phyloP scores from a whole-genome alignment of 352 stramenopile species.

The Phytophthora pseudosyringae region DNA sequence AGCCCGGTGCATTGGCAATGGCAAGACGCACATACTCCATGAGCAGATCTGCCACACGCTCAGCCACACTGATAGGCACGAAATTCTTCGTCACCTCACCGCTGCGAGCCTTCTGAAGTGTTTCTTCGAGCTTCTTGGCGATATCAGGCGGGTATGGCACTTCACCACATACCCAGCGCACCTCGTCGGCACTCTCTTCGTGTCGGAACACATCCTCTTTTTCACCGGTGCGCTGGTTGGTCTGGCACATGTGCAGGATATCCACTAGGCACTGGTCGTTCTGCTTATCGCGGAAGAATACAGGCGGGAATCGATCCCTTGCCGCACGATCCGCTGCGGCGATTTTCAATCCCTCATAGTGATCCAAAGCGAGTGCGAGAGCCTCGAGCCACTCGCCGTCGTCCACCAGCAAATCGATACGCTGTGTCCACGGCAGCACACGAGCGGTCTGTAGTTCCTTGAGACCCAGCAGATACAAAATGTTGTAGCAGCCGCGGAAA shows the following conservation, averaged over 20 bases:
- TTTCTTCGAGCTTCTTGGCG: conserved; percentile 86
- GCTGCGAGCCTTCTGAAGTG: conserved; percentile 82
- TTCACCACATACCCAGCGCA: conserved; percentile 85
- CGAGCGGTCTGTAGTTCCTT: conserved; percentile 93
- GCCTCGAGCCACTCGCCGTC: conserved; percentile 98
- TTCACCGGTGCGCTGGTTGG: conserved; percentile 86
- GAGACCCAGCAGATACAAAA: conserved; percentile 92
- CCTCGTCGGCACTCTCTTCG: conserved; percentile 84
- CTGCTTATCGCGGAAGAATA: conserved; percentile 90
- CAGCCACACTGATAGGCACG: conserved; percentile 89
- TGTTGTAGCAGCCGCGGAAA: conserved; percentile 94
- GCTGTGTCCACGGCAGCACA: conserved; percentile 92
- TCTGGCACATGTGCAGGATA: conserved; percentile 91
- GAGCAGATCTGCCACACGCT: conserved; percentile 87
- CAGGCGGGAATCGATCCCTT: conserved; percentile 83
- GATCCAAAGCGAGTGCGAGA: conserved; percentile 94
- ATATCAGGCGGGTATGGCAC: conserved; percentile 81
- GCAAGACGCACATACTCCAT: conserved; percentile 91
- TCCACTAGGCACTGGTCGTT: conserved; percentile 92
- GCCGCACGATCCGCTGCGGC: conserved; percentile 80
- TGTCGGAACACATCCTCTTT: conserved; percentile 89
- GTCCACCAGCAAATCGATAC: conserved; percentile 95
- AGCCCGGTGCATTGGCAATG: conserved; percentile 80
- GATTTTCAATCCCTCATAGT: conserved; percentile 94
- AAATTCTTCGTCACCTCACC: conserved; percentile 89